Conservation (phyloP, 2,329 filamentous ascomycete species). For the Hypoxylon rubiginosum region DNA sequence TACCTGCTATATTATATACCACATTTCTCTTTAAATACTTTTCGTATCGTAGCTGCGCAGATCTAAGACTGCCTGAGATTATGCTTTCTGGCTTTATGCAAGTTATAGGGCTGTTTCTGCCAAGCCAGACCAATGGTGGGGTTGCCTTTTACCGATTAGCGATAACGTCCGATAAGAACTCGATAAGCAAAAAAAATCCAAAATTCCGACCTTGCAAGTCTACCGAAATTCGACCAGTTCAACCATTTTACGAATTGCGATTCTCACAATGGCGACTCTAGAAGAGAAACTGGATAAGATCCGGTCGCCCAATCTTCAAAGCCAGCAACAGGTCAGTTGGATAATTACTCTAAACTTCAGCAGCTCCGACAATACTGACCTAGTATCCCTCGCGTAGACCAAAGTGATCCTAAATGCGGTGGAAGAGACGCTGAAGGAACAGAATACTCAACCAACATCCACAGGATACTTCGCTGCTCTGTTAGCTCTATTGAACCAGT, state of each 20-base stretch:
- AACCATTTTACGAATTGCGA: conserved; percentile 35
- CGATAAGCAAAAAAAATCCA: conserved; percentile 47
- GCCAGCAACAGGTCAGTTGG: conserved; percentile 84
- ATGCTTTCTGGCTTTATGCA: no score
- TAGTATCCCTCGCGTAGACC: conserved; percentile 66
- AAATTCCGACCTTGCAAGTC: conserved; percentile 39
- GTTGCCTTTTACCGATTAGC: conserved; percentile 35
- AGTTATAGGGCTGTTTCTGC: no score
- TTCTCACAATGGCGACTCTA: conserved; percentile 67
- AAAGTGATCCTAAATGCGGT: conserved; percentile 90
- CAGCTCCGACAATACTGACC: conserved; percentile 31
- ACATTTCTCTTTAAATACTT: background rate
- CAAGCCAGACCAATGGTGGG: conserved; percentile 44
- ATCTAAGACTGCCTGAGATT: no score
- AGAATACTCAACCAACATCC: conserved; percentile 84
- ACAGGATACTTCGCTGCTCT: conserved; percentile 98
- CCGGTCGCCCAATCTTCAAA: conserved; percentile 94
- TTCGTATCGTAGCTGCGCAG: no score
- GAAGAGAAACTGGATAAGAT: conserved; percentile 97
- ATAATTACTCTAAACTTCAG: background rate
- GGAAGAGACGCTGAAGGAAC: conserved; percentile 90
- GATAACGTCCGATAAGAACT: conserved; percentile 49
- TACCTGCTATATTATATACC: no score
- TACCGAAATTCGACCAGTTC: conserved; percentile 23
- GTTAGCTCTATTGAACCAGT: conserved; percentile 85